Evolutionary conservation across 352 stramenopile genomes (phyloP).

Genomic region (Phytophthora pluvialis): DNA sequence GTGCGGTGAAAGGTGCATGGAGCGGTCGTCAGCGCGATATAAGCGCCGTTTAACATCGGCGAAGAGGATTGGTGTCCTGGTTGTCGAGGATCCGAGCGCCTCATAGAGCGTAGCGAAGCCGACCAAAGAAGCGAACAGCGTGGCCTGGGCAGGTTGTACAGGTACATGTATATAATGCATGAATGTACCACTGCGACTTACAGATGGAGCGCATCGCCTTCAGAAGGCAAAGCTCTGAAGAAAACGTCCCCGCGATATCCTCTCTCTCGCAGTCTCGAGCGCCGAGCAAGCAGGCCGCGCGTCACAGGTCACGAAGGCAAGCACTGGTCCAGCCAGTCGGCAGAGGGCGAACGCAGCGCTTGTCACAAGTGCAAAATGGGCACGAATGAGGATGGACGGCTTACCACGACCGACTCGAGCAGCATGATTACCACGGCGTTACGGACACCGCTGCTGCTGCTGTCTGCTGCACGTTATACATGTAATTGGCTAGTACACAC

Average conservation of each 20-base stretch:
- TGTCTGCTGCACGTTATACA: background rate
- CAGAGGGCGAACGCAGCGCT: background rate
- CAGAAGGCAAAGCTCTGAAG: constrained; percentile 40
- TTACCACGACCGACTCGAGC: constrained; percentile 12
- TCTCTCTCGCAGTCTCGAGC: constrained; percentile 1
- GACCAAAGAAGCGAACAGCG: background rate
- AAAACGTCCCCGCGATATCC: constrained; percentile 26
- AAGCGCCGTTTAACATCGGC: background rate
- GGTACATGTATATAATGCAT: background rate
- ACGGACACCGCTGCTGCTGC: background rate
- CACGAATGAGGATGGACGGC: constrained; percentile 1
- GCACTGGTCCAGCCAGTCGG: background rate
- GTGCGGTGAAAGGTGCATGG: background rate
- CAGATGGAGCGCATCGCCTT: constrained; percentile 33
- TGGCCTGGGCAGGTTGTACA: background rate
- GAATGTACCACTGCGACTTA: constrained; percentile 18
- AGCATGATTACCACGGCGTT: background rate
- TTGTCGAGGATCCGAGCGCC: background rate
- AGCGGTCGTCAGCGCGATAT: background rate
- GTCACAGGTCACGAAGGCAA: constrained; percentile 5
- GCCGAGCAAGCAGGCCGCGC: constrained; percentile 16
- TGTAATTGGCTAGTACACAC: background rate
- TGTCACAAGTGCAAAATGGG: constrained; percentile 20
- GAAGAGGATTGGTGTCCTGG: background rate
- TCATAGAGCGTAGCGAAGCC: background rate